Percentiles rank a stretch among this genome's conserved stretches.
phyloP scores from a whole-genome alignment of 2,329 filamentous ascomycete species.

The Diplodia sapinea region DNA sequence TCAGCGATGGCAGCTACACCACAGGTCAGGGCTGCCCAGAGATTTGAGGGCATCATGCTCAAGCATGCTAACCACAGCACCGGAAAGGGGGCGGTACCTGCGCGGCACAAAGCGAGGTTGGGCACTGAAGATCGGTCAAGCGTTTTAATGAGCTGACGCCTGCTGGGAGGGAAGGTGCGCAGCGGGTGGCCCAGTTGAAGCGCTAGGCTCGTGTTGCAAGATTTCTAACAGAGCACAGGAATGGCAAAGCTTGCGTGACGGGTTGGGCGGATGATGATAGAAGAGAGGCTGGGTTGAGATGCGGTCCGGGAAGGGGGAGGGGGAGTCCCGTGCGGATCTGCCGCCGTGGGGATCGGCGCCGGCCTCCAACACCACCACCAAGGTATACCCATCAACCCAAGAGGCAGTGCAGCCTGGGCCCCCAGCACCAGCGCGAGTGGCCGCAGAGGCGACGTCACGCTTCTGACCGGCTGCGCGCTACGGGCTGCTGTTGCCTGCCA shows the following conservation, averaged over 20 bases:
- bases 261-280: slow-evolving; percentile 6
- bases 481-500: background rate
- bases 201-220: slow-evolving; percentile 20
- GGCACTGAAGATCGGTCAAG: slow-evolving; percentile 23
- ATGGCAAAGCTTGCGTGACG: slow-evolving; percentile 10
- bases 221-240: background rate
- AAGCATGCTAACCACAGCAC: slow-evolving; percentile 12
- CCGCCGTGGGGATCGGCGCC: slow-evolving; percentile 9
- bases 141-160: slow-evolving; percentile 21
- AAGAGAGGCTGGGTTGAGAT: slow-evolving; percentile 5
- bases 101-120: slow-evolving; percentile 17
- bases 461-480: background rate
- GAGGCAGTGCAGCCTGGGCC: slow-evolving; percentile 16
- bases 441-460: background rate
- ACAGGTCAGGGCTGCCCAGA: background rate
- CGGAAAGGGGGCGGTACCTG: slow-evolving; percentile 27
- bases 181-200: slow-evolving; percentile 5
- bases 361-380: slow-evolving; percentile 12
- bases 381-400: background rate
- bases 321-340: slow-evolving; percentile 28
- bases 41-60: slow-evolving; percentile 16
- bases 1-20: background rate
- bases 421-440: background rate
- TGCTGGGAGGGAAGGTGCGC: background rate
- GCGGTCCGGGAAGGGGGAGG: slow-evolving; percentile 13